Evolutionary conservation across 306 rosid species (phyloP).

Genomic region (Mimosa pudica): DNA sequence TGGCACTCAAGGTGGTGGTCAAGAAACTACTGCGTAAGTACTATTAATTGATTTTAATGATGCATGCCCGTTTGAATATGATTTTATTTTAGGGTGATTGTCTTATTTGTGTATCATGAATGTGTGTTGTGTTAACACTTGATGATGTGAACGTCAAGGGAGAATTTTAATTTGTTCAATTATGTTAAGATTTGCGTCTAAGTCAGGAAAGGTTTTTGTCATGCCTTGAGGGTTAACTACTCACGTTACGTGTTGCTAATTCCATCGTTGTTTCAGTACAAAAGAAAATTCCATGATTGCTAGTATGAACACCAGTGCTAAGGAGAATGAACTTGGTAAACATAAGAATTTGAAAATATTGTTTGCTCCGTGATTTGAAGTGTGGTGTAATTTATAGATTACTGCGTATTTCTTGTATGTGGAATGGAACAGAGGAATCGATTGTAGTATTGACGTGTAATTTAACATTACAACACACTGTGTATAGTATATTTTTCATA

Average conservation of each 20-base stretch:
- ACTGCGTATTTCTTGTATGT: too few relatives aligned
- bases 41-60: background rate
- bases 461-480: background rate
- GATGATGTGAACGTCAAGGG: background rate
- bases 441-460: background rate
- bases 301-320: too few relatives aligned
- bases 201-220: background rate
- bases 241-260: too few relatives aligned
- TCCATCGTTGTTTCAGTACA: too few relatives aligned
- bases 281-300: too few relatives aligned
- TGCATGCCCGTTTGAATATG: too few relatives aligned
- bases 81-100: background rate
- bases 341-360: too few relatives aligned
- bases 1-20: conserved; percentile 98
- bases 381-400: too few relatives aligned
- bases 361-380: too few relatives aligned
- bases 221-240: too few relatives aligned
- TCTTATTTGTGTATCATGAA: background rate
- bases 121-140: background rate
- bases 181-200: background rate
- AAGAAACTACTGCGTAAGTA: conserved; percentile 94
- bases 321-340: too few relatives aligned
- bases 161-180: conserved; percentile 1
- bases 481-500: background rate
- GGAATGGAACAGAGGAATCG: too few relatives aligned